These are phyloP conservation scores for Boletus mariae DNA, from an alignment of 1,284 basidiomycete species.

Conservation along the genomic window DNA sequence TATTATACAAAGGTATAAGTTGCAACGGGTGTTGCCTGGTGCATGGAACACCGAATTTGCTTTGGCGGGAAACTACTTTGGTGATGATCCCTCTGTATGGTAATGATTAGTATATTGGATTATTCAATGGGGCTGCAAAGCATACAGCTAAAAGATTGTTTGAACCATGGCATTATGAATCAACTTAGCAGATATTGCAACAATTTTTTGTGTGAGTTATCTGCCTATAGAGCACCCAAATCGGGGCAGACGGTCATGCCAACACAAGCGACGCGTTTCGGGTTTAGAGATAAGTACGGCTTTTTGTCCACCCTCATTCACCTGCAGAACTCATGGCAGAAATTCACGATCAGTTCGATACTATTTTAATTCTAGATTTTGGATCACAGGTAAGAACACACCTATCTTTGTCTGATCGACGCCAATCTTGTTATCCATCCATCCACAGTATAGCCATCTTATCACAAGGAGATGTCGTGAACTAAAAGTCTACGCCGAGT, in stretches of 20 bases:
- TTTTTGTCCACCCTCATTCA: not conserved
- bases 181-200: no score
- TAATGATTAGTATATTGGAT: not conserved
- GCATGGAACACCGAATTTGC: constrained; percentile 45
- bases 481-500: constrained; percentile 96
- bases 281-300: not conserved
- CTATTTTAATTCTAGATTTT: constrained; percentile 96
- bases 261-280: not conserved
- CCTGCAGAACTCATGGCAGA: constrained; percentile 51
- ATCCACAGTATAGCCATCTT: constrained; percentile 87
- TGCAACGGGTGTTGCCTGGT: constrained; percentile 41
- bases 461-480: constrained; percentile 98
- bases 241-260: no score
- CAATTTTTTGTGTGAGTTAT: no score
- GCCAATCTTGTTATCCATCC: constrained; percentile 1
- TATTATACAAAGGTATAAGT: constrained; percentile 46
- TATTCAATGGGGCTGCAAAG: no score
- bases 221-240: no score
- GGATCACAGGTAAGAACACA: constrained; percentile 79
- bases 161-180: no score
- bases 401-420: not conserved
- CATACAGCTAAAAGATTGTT: no score
- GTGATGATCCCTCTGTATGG: constrained; percentile 47
- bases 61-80: constrained; percentile 61
- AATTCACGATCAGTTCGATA: constrained; percentile 96